phyloP scores from a whole-genome alignment of 208 protist species.

The Leishmania amazonensis region DNA sequence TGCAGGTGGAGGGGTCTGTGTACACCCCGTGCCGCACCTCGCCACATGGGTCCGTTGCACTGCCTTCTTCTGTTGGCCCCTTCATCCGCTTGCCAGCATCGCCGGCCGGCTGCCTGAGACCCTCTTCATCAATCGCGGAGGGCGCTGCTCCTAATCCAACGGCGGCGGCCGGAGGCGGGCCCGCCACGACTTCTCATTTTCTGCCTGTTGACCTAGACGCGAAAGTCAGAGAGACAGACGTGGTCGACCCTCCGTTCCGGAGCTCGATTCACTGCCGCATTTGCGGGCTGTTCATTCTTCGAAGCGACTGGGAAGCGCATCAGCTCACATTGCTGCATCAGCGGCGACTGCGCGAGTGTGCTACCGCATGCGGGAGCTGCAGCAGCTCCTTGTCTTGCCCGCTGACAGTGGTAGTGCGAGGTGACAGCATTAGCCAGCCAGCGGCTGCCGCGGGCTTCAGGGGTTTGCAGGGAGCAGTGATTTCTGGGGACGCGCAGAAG shows the following conservation, averaged over 20 bases:
- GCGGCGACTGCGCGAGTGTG: conserved; percentile 17
- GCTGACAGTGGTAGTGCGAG: background rate
- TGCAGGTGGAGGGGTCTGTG: background rate
- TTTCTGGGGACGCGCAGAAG: background rate
- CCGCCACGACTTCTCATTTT: background rate
- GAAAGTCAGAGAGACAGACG: background rate
- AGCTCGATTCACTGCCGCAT: conserved; percentile 1
- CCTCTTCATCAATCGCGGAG: background rate
- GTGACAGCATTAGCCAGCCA: background rate
- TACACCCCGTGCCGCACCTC: conserved; percentile 14
- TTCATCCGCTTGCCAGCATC: conserved; percentile 4
- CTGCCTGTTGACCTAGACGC: background rate
- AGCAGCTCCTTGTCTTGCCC: background rate
- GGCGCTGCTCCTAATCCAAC: background rate
- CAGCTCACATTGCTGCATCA: conserved; percentile 25
- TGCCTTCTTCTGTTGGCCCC: background rate
- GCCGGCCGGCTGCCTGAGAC: background rate
- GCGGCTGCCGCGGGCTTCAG: background rate
- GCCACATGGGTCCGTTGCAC: background rate
- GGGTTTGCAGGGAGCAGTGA: background rate
- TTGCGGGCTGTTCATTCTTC: conserved; percentile 2
- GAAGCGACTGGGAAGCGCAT: conserved; percentile 19
- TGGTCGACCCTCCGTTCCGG: background rate
- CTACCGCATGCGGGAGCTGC: background rate
- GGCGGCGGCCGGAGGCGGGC: background rate